phyloP scores from a whole-genome alignment of 2,329 filamentous ascomycete genomes.

The Botrytis fabae region DNA sequence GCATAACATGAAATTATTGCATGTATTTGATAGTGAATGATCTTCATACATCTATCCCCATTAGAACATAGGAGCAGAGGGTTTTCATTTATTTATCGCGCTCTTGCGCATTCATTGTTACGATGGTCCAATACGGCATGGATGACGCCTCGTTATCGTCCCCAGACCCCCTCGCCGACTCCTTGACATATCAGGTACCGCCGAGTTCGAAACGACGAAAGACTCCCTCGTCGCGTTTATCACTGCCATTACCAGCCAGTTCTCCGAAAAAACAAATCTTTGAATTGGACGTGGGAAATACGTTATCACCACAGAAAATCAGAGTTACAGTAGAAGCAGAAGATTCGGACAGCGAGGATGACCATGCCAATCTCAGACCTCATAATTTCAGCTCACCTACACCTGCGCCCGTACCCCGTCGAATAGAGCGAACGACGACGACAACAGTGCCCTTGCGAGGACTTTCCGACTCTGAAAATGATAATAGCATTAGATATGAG shows the following conservation, averaged over 20 bases:
- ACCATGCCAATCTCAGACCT: constrained; percentile 27
- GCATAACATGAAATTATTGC: constrained; percentile 5
- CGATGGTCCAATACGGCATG: constrained; percentile 27
- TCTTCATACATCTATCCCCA: constrained; percentile 22
- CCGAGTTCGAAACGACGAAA: constrained; percentile 37
- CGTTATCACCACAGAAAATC: constrained; percentile 41
- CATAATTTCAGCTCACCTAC: constrained; percentile 30
- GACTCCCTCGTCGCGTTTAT: constrained; percentile 30
- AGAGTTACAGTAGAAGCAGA: constrained; percentile 41
- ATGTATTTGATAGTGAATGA: not conserved
- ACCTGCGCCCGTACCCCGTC: constrained; percentile 28
- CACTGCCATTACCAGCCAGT: constrained; percentile 34
- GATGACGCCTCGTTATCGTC: constrained; percentile 37
- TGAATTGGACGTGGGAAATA: constrained; percentile 40
- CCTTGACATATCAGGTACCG: constrained; percentile 34
- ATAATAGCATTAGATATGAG: constrained; percentile 29
- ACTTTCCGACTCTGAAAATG: constrained; percentile 39
- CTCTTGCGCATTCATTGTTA: constrained; percentile 16
- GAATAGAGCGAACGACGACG: constrained; percentile 38
- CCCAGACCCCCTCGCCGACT: constrained; percentile 41
- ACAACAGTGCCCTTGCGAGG: constrained; percentile 41
- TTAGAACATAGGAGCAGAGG: constrained; percentile 8
- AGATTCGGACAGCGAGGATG: constrained; percentile 35
- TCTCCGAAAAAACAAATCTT: constrained; percentile 42
- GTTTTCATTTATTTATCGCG: not conserved